Conservation (phyloP, 495 filamentous ascomycete genomes). For the Friedmanniomyces endolithicus region DNA sequence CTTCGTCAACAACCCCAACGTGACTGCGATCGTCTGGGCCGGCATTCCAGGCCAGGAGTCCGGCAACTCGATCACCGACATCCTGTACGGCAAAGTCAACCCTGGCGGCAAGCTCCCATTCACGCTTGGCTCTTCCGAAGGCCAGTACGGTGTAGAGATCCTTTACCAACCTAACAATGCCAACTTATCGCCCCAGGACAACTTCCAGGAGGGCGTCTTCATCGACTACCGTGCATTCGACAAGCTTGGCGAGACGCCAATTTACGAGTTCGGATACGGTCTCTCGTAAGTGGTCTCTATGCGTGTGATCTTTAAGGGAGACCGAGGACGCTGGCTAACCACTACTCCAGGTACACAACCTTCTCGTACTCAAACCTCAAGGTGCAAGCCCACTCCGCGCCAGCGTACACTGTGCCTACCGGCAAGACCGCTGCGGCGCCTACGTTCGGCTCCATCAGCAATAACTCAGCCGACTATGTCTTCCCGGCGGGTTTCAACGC, state of each 20-base stretch:
- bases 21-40: constrained; percentile 90
- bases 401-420: constrained; percentile 51
- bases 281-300: constrained; percentile 42
- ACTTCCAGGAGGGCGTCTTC: constrained; percentile 78
- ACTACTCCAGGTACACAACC: constrained; percentile 44
- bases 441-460: constrained; percentile 52
- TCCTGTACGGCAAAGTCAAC: constrained; percentile 82
- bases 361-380: constrained; percentile 68
- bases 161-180: constrained; percentile 66
- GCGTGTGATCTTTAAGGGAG: too few species aligned
- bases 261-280: constrained; percentile 87
- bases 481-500: constrained; percentile 55
- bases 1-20: constrained; percentile 74
- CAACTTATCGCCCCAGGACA: constrained; percentile 55
- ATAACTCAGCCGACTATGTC: constrained; percentile 52
- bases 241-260: constrained; percentile 55
- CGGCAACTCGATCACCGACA: constrained; percentile 78
- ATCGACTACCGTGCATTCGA: constrained; percentile 94
- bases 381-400: constrained; percentile 42
- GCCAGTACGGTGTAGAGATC: constrained; percentile 64
- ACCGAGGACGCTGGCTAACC: too few species aligned
- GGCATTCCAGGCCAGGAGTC: constrained; percentile 87
- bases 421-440: constrained; percentile 59
- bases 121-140: constrained; percentile 64
- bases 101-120: constrained; percentile 79